These are phyloP conservation scores for Gossypium gossypioides DNA, from an alignment of 441 rosid species.

Conservation along the genomic window DNA sequence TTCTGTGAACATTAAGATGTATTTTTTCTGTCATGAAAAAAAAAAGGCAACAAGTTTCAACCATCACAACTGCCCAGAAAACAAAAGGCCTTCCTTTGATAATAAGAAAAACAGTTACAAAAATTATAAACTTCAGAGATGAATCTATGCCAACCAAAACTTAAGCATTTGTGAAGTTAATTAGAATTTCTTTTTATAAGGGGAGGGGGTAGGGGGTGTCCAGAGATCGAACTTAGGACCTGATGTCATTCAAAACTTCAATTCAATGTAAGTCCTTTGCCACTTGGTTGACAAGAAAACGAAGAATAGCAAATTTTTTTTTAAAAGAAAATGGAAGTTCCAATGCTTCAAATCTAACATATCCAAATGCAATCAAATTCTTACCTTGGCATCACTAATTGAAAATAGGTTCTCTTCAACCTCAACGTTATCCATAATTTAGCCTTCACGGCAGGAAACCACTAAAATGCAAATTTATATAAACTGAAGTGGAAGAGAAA, in stretches of 20 bases:
- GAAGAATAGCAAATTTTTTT: neutral
- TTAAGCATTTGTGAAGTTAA: neutral
- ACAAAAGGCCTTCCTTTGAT: neutral
- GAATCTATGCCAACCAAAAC: neutral
- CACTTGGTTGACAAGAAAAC: neutral
- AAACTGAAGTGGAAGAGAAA: constrained; percentile 26
- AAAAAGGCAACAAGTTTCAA: neutral
- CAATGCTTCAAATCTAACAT: neutral
- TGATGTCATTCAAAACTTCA: too few relatives aligned
- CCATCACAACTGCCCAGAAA: neutral
- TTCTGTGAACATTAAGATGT: neutral
- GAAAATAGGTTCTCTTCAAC: constrained; percentile 90
- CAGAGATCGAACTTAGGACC: too few relatives aligned
- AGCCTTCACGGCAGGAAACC: constrained; percentile 24
- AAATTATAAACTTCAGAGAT: neutral
- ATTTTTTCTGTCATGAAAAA: neutral
- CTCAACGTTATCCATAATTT: constrained; percentile 67
- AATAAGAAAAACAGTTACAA: neutral
- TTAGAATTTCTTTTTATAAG: too few relatives aligned
- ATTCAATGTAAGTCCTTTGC: too few relatives aligned
- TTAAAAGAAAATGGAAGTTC: neutral
- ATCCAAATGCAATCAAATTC: constrained; percentile 9
- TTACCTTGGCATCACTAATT: constrained; percentile 92
- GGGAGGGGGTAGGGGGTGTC: too few relatives aligned
- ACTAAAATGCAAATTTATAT: constrained; percentile 24